These are phyloP conservation scores for Cruciata laevipes DNA, from an alignment of 257 asterid genomes.

Conservation along the genomic window DNA sequence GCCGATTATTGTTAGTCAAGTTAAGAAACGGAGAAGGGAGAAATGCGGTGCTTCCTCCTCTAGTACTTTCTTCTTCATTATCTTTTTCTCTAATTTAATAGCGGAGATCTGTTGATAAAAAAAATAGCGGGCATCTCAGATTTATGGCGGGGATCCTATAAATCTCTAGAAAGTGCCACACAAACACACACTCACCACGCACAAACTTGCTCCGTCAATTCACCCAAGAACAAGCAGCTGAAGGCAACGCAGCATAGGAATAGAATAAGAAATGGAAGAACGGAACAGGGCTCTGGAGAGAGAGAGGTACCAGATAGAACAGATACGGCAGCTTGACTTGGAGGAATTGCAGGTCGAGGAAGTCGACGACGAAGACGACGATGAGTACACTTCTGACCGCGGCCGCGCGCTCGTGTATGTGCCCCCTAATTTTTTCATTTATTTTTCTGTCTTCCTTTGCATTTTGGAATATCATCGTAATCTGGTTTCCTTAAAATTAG, in stretches of 20 bases:
- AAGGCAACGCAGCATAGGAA: neutral
- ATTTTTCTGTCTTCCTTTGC: too few species aligned
- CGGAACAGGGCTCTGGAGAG: conserved; percentile 42
- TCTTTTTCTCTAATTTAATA: too few species aligned
- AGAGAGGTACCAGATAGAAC: conserved; percentile 70
- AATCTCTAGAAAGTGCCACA: neutral
- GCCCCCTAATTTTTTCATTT: neutral
- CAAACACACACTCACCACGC: neutral
- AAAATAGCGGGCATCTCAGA: too few species aligned
- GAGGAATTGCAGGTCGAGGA: conserved; percentile 79
- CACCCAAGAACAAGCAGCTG: neutral
- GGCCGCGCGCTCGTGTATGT: conserved; percentile 16
- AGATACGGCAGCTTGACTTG: conserved; percentile 54
- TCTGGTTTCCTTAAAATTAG: neutral
- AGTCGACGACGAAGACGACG: conserved; percentile 36
- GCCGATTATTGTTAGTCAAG: too few species aligned
- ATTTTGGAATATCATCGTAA: neutral
- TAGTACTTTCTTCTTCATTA: too few species aligned
- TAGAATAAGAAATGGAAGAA: conserved; percentile 30
- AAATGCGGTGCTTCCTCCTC: too few species aligned
- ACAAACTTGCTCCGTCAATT: neutral
- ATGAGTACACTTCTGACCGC: conserved; percentile 21
- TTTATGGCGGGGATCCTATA: neutral
- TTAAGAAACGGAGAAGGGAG: too few species aligned
- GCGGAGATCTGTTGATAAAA: too few species aligned